Evolutionary conservation across 108 stramenopile genomes (phyloP), one percentile per base, ranked within the genome.

Genomic region (Cyclotella cryptica): DNA sequence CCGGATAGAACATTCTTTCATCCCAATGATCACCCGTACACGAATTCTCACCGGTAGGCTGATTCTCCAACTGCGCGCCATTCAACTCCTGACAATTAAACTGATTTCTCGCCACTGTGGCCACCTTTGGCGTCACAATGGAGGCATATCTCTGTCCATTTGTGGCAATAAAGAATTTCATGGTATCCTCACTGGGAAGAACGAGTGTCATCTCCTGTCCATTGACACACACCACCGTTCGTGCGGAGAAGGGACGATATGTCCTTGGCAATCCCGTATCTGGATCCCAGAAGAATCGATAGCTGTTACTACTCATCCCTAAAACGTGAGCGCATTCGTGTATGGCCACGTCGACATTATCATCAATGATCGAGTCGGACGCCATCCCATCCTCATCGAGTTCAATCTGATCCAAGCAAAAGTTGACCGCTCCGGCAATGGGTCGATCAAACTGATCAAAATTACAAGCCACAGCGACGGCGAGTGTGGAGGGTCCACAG

Each of bases 1-100:
- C 90, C 1, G 88, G 85, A 66, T 95, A 92, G 64, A 80, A 92
- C 68, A 88, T 75, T 44, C 90, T 79, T 69, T 95, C 94, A 62
- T 93, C 92, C 90, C 90, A 93, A 75, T 93, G 92, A 81, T 93
- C 92, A 22, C 94, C 94, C 0, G 90, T 88, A 71, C 94, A 95
- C 12, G 89, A 88, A 53, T 88, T 86, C 28, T 79, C 62, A 17
- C 93, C 88, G 2, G 92, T 92, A 0, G 92, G 94, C 59, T 93
- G 92, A 75, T 93, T 93, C 83, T 93, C 92, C 80, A 93, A 66
- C 67, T 87, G 88, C 29, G 88, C 89, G 46, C 84, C 84, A 43
- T 69, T 74, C 59, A 79, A 61, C 46, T 84, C 72, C 71, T 91
- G 90, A 71, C 94, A 95, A 74, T 95, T 70, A 64, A 95, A 95